Evolutionary conservation across 1,139 yeast genomes (phyloP).

Genomic region (Debaryomycetaceae sp.): DNA sequence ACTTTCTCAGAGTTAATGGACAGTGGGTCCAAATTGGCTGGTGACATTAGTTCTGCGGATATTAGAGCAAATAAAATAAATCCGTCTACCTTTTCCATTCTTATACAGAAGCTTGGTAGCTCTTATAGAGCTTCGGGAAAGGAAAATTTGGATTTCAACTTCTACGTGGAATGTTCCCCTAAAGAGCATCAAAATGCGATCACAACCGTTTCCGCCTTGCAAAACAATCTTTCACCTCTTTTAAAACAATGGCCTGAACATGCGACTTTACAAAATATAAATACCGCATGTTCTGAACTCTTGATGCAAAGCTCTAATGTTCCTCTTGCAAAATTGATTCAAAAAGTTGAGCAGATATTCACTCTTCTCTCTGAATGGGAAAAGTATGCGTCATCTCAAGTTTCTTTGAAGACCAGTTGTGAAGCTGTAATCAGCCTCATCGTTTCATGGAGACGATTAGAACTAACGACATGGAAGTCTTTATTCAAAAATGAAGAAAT

Average conservation of each 20-base stretch:
- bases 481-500: slow-evolving; percentile 68
- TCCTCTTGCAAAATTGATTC: slow-evolving; percentile 75
- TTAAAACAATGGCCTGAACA: slow-evolving; percentile 90
- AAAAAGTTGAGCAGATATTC: slow-evolving; percentile 83
- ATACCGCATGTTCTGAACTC: slow-evolving; percentile 66
- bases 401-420: slow-evolving; percentile 55
- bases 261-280: slow-evolving; percentile 73
- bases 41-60: slow-evolving; percentile 11
- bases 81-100: slow-evolving; percentile 39
- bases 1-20: slow-evolving; percentile 28
- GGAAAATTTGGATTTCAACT: slow-evolving; percentile 40
- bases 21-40: slow-evolving; percentile 40
- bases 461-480: slow-evolving; percentile 80
- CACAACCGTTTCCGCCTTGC: slow-evolving; percentile 45
- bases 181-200: slow-evolving; percentile 62
- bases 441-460: slow-evolving; percentile 88
- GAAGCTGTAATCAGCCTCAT: slow-evolving; percentile 63
- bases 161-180: slow-evolving; percentile 65
- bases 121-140: slow-evolving; percentile 18
- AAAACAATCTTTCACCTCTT: slow-evolving; percentile 44
- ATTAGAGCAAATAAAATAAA: slow-evolving; percentile 18
- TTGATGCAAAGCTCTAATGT: slow-evolving; percentile 57
- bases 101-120: slow-evolving; percentile 36
- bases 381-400: slow-evolving; percentile 80
- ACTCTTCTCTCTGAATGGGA: slow-evolving; percentile 89